Evolutionary conservation across 2,329 filamentous ascomycete genomes (phyloP).

Genomic region (Xylaria sp.): DNA sequence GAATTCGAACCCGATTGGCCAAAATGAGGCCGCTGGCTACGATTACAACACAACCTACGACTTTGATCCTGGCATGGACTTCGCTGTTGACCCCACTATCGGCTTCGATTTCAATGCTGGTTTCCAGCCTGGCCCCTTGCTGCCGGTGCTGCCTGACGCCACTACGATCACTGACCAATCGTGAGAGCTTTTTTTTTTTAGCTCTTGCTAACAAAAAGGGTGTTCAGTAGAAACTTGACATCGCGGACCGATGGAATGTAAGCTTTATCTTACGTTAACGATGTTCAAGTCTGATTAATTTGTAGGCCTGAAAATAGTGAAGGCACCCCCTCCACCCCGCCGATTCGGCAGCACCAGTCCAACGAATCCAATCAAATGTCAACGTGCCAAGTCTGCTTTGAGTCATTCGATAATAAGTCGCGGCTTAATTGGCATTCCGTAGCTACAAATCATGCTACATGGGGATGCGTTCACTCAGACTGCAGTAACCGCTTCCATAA

Average conservation of each 20-base stretch:
- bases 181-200: conserved; percentile 50
- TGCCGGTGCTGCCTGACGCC: conserved; percentile 28
- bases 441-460: not conserved
- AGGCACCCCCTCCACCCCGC: no score
- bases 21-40: conserved; percentile 19
- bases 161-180: conserved; percentile 36
- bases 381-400: conserved; percentile 9
- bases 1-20: conserved; percentile 33
- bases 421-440: not conserved
- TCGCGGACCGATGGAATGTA: no score
- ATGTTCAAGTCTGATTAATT: not conserved
- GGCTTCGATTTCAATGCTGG: conserved; percentile 19
- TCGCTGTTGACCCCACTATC: not conserved
- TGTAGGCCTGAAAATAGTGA: not conserved
- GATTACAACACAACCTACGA: conserved; percentile 3
- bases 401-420: not conserved
- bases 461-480: not conserved
- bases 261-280: no score
- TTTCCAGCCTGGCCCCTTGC: conserved; percentile 12
- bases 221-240: no score
- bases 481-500: not conserved
- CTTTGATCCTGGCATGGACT: conserved; percentile 5
- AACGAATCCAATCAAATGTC: not conserved
- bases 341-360: not conserved
- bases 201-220: conserved; percentile 49